These are phyloP conservation scores for Populus trichocarpa DNA, from an alignment of 441 rosid genomes.

Conservation along the genomic window DNA sequence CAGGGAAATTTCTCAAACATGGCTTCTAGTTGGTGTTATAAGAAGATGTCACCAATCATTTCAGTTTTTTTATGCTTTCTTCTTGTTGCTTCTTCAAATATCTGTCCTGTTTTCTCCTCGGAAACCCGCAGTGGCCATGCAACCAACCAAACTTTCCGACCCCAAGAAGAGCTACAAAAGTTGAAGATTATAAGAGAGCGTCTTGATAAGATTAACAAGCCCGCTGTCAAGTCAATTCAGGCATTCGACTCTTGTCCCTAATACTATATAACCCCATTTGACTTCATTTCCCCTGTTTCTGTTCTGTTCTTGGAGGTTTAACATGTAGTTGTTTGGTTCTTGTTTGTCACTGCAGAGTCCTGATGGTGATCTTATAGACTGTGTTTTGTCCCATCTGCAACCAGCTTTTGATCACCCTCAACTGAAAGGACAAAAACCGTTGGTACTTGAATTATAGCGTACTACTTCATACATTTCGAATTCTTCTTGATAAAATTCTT, in stretches of 20 bases:
- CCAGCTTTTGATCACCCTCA: conserved; percentile 91
- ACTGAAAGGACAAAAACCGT: conserved; percentile 60
- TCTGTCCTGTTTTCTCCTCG: conserved; percentile 43
- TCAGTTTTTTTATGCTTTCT: conserved; percentile 42
- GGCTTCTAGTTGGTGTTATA: conserved; percentile 33
- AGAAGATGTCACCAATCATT: conserved; percentile 30
- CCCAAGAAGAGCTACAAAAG: conserved; percentile 57
- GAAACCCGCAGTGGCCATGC: conserved; percentile 27
- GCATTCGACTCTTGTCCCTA: conserved; percentile 22
- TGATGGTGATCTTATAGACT: conserved; percentile 84
- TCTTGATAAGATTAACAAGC: conserved; percentile 79
- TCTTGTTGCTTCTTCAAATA: conserved; percentile 35
- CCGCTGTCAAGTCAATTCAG: conserved; percentile 84
- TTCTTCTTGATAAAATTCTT: not conserved
- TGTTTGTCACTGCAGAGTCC: conserved; percentile 58
- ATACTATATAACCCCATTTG: not conserved
- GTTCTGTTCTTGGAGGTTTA: not conserved
- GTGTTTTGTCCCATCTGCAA: conserved; percentile 70
- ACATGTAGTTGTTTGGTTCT: not conserved
- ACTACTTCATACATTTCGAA: not conserved
- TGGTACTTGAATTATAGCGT: conserved; percentile 37
- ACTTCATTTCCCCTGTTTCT: conserved; percentile 12
- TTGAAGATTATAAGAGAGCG: conserved; percentile 51
- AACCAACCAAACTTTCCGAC: conserved; percentile 60
- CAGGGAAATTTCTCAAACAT: conserved; percentile 37